These are phyloP conservation scores for Trametes polyzona DNA, from an alignment of 1,284 basidiomycete genomes.

Conservation along the genomic window DNA sequence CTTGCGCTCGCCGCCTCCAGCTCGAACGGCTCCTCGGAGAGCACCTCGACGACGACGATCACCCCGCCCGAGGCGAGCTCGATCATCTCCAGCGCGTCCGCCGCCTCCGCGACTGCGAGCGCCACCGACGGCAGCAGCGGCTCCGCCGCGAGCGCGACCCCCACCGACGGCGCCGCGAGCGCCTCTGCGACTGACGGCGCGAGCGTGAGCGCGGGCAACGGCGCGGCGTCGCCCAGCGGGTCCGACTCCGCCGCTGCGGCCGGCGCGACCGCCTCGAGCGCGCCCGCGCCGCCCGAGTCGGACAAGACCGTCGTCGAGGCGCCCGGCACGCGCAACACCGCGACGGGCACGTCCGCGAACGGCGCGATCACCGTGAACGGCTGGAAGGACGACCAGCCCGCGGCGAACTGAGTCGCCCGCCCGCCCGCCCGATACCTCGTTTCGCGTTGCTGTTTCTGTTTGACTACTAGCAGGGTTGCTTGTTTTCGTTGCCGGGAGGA, in stretches of 20 bases:
- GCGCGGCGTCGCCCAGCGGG: constrained; percentile 9
- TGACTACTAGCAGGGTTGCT: constrained; percentile 1
- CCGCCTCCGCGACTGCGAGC: constrained; percentile 5
- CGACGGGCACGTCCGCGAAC: constrained; percentile 45
- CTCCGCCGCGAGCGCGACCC: neutral
- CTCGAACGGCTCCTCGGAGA: constrained; percentile 12
- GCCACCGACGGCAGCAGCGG: neutral
- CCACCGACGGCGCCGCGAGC: constrained; percentile 11
- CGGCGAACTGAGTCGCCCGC: neutral
- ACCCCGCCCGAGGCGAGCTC: constrained; percentile 26
- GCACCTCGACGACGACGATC: constrained; percentile 25
- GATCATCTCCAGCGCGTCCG: constrained; percentile 23
- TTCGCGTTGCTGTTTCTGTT: neutral
- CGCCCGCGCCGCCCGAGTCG: constrained; percentile 21
- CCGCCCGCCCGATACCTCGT: neutral
- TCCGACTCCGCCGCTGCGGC: constrained; percentile 33
- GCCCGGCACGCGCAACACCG: constrained; percentile 41
- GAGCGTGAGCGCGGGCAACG: constrained; percentile 11
- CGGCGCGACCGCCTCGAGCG: constrained; percentile 10
- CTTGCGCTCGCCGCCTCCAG: constrained; percentile 42
- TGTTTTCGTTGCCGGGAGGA: constrained; percentile 1
- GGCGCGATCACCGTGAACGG: constrained; percentile 40
- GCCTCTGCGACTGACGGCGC: constrained; percentile 5
- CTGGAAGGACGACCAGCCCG: constrained; percentile 23
- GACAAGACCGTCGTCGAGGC: constrained; percentile 27